A percentile compares a stretch with the other conserved stretches of the same genome.
Evolutionary conservation across 1,284 basidiomycete genomes (phyloP).

Genomic region (Marasmius tenuissimus): DNA sequence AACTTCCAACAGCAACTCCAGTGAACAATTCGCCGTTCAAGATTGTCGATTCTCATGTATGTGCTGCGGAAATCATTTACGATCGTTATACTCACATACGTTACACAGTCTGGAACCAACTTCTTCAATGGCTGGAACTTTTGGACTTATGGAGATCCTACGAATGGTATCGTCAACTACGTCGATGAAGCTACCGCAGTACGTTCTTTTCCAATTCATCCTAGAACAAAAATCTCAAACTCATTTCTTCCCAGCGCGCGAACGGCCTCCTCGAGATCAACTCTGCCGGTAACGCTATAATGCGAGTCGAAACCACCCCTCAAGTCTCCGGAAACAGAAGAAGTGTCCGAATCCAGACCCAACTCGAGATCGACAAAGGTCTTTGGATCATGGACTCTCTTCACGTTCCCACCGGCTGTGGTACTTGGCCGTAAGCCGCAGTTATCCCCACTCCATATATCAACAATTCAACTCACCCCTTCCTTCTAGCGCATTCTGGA

Average conservation of each 20-base stretch:
- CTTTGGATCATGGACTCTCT: conserved; percentile 80
- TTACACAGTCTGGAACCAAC: conserved; percentile 49
- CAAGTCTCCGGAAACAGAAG: conserved; percentile 64
- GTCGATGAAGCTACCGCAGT: conserved; percentile 58
- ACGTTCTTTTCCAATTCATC: conserved; percentile 21
- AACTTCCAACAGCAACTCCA: conserved; percentile 24
- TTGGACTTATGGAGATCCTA: conserved; percentile 73
- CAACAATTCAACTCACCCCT: conserved; percentile 1
- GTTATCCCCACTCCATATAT: neutral
- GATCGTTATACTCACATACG: neutral
- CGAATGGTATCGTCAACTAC: conserved; percentile 46
- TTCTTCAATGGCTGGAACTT: conserved; percentile 88
- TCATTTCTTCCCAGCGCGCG: conserved; percentile 34
- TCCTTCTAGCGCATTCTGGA: conserved; percentile 45
- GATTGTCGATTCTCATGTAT: conserved; percentile 33
- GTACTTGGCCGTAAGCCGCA: conserved; percentile 71
- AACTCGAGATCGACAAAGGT: conserved; percentile 62
- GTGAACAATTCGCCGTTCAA: conserved; percentile 26
- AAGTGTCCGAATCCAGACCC: conserved; percentile 76
- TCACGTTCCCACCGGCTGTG: conserved; percentile 93
- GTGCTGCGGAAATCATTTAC: neutral
- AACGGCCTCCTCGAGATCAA: conserved; percentile 62
- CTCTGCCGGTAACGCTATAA: conserved; percentile 69
- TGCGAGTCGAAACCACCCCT: conserved; percentile 82
- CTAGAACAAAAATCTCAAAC: neutral